Evolutionary conservation across 768 basidiomycete genomes (phyloP), one percentile per base, ranked within the genome.

Genomic region (Naematelia aurantialba): DNA sequence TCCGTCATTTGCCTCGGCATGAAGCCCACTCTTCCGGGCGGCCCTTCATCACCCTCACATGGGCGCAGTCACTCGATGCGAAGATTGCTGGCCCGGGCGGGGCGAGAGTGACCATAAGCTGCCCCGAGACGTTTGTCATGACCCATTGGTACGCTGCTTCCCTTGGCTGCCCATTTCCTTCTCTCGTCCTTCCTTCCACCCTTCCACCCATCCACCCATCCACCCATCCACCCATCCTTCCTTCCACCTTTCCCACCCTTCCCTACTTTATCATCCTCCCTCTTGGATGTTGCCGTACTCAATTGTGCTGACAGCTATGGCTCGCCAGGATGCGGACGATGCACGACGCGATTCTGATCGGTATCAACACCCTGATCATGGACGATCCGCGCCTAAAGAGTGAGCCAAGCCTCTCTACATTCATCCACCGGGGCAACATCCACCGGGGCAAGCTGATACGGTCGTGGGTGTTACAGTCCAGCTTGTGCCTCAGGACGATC

Each of bases 321-420:
- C n/a, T n/a, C n/a, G 3, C 19, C 63, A 94, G 92, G 86, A 85
- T 98, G 84, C 81, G 94, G 62, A 82, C 89, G 0, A 84, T 90
- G 82, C 94, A 98, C 77, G 90, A 96, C 68, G 91, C 83, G 8
- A 97, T 99, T 60, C 79, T 99, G 13, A 82, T 99, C 45, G 94
- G 94, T 1, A 84, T 92, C 34, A 89, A 88, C 5, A 98, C 94
- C 0, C 85, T 89, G 21, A 78, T 91, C 46, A 89, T 91, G 60
- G 94, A 99, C 69, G 82, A 99, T 73, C 94, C 94, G 3, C 89
- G 96, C 70, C 81, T 99, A n/a, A 94, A 93, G 67, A 85, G 93
- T 89, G 66, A 65, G 85, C 74, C 21, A 25, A 45, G 11, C 51
- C 22, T 17, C 19, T 22, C 31, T 27, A 0, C 22, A 31, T n/a